phyloP scores from a whole-genome alignment of 2,329 filamentous ascomycete genomes.

The Phialocephala subalpina region DNA sequence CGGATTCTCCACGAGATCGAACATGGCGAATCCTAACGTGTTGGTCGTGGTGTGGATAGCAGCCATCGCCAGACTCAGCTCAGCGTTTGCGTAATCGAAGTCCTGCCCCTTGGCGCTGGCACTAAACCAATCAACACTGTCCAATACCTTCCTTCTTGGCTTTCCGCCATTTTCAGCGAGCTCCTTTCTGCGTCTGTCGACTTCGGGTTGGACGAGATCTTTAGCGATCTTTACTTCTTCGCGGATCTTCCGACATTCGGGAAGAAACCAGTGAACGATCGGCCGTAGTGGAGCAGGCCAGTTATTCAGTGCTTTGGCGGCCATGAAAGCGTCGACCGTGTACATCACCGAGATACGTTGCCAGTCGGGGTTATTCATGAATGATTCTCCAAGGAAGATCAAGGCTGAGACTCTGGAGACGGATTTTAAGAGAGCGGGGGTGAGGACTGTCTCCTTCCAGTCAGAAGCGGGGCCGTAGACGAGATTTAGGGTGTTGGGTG shows the following conservation, averaged over 20 bases:
- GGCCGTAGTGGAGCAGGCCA: constrained; percentile 51
- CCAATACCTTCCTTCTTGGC: constrained; percentile 41
- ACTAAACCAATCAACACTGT: constrained; percentile 54
- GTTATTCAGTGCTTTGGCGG: constrained; percentile 48
- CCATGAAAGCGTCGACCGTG: constrained; percentile 49
- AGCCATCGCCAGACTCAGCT: constrained; percentile 42
- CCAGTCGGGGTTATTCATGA: constrained; percentile 57
- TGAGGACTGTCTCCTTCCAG: constrained; percentile 50
- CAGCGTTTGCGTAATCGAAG: constrained; percentile 45
- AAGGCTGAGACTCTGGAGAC: constrained; percentile 58
- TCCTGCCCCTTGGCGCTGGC: constrained; percentile 45
- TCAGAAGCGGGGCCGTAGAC: constrained; percentile 46
- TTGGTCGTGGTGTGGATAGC: constrained; percentile 39
- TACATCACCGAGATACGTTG: constrained; percentile 53
- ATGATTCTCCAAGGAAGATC: constrained; percentile 54
- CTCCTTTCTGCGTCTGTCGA: constrained; percentile 28
- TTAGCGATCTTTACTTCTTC: constrained; percentile 47
- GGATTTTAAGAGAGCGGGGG: constrained; percentile 49
- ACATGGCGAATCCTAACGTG: constrained; percentile 47
- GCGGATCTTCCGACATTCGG: constrained; percentile 49
- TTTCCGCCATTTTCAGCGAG: constrained; percentile 26
- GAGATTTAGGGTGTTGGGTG: constrained; percentile 43
- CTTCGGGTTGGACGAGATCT: constrained; percentile 43
- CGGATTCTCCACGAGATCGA: constrained; percentile 49
- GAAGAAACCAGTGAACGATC: constrained; percentile 54